Evolutionary conservation across 2,329 filamentous ascomycete species (phyloP).

Genomic region (Pseudogymnoascus sp.): DNA sequence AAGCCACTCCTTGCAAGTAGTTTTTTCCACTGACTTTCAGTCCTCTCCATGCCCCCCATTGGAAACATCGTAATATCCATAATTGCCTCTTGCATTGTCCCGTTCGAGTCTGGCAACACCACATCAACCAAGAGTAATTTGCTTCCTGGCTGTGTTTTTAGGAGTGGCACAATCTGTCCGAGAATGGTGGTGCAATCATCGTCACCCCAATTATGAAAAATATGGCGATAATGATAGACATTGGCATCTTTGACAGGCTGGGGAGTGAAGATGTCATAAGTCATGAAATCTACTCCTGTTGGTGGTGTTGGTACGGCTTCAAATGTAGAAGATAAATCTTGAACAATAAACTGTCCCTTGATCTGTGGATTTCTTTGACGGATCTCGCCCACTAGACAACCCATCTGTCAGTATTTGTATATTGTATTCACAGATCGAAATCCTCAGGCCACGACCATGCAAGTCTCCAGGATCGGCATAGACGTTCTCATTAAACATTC

Average conservation of each 20-base stretch:
- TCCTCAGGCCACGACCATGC: not conserved
- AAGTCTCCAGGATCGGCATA: not conserved
- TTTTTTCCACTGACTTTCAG: constrained; percentile 18
- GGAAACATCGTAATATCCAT: constrained; percentile 20
- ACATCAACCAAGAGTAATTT: constrained; percentile 20
- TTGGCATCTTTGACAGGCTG: constrained; percentile 17
- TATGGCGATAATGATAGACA: constrained; percentile 18
- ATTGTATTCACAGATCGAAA: not conserved
- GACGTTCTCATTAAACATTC: not conserved
- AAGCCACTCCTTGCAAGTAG: constrained; percentile 18
- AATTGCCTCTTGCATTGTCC: constrained; percentile 18
- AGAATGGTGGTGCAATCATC: constrained; percentile 16
- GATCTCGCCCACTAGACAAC: constrained; percentile 14
- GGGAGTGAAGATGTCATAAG: constrained; percentile 24
- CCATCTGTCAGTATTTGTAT: not conserved
- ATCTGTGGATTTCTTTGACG: constrained; percentile 15
- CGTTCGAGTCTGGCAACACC: constrained; percentile 18
- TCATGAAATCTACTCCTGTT: constrained; percentile 24
- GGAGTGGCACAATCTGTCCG: constrained; percentile 14
- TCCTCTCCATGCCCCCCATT: constrained; percentile 20
- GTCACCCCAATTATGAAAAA: constrained; percentile 21
- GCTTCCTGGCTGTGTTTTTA: constrained; percentile 17
- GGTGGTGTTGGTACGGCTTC: constrained; percentile 13
- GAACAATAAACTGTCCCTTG: constrained; percentile 19
- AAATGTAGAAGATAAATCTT: constrained; percentile 19